A percentile compares a stretch with the other conserved stretches of the same genome.
Conservation (phyloP, 148 eudicot genomes). For the Arbutus unedo region DNA sequence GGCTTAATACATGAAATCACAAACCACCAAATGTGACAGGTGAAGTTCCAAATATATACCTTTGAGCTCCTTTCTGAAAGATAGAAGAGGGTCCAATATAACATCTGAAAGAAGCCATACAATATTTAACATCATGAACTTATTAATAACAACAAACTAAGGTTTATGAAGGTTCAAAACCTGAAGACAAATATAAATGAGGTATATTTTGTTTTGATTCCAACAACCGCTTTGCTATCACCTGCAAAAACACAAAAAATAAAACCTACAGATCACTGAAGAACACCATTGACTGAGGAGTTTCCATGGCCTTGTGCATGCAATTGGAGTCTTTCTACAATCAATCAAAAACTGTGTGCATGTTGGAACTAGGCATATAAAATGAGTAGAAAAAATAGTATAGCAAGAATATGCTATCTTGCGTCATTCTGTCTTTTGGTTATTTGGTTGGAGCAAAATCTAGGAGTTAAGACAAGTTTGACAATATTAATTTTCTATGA, state of each 20-base stretch:
- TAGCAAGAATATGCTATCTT: background rate
- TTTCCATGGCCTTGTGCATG: background rate
- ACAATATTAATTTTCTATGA: background rate
- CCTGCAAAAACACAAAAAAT: conserved; percentile 40
- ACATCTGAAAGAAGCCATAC: conserved; percentile 58
- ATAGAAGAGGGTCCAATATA: conserved; percentile 80
- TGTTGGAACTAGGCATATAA: background rate
- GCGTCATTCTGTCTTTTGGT: background rate
- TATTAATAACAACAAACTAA: conserved; percentile 4
- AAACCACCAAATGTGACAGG: conserved; percentile 6
- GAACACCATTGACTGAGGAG: background rate
- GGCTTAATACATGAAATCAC: background rate
- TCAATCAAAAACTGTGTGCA: background rate
- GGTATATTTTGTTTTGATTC: conserved; percentile 93
- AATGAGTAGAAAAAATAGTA: background rate
- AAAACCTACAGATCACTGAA: background rate
- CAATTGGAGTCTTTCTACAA: background rate
- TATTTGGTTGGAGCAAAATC: background rate
- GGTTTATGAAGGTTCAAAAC: conserved; percentile 25
- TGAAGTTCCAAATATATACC: conserved; percentile 41
- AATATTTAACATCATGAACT: conserved; percentile 13
- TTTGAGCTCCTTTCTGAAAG: conserved; percentile 81
- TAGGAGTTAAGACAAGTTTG: background rate
- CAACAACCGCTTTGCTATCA: conserved; percentile 83
- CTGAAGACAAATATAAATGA: conserved; percentile 82